Conservation (phyloP, 2,329 filamentous ascomycete species). For the Neonectria magnoliae region DNA sequence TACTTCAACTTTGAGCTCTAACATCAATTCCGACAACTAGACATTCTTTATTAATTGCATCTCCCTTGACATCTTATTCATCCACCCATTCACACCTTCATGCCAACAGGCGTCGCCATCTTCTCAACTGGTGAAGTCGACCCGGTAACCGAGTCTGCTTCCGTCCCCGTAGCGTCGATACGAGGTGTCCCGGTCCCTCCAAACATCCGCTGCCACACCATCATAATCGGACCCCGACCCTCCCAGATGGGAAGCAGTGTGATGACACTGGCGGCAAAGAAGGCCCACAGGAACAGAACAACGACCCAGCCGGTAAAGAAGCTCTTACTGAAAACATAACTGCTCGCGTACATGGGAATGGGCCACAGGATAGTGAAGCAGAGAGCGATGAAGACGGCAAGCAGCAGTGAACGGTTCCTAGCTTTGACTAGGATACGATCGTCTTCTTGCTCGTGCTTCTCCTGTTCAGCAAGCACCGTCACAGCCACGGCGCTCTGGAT, state of each 20-base stretch:
- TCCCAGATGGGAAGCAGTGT: conserved; percentile 24
- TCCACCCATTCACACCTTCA: background rate
- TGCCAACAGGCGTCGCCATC: background rate
- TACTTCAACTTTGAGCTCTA: background rate
- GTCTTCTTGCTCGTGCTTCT: conserved; percentile 21
- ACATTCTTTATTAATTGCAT: background rate
- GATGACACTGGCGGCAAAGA: conserved; percentile 17
- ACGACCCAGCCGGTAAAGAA: conserved; percentile 27
- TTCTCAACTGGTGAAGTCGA: conserved; percentile 15
- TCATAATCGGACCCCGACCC: conserved; percentile 12
- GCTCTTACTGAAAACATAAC: conserved; percentile 42
- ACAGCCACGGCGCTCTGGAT: conserved; percentile 17
- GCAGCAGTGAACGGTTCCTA: conserved; percentile 4
- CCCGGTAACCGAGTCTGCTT: conserved; percentile 12
- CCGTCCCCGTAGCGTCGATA: conserved; percentile 13
- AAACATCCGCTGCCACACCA: conserved; percentile 5
- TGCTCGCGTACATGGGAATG: conserved; percentile 43
- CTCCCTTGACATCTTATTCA: background rate
- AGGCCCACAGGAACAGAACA: conserved; percentile 24
- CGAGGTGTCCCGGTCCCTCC: conserved; percentile 8
- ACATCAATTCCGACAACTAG: background rate
- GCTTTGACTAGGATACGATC: conserved; percentile 15
- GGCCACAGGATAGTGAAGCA: conserved; percentile 43
- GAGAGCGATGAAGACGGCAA: conserved; percentile 13
- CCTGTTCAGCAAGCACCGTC: conserved; percentile 8